Evolutionary conservation across 2,329 filamentous ascomycete species (phyloP).

Genomic region (Claviceps purpurea): DNA sequence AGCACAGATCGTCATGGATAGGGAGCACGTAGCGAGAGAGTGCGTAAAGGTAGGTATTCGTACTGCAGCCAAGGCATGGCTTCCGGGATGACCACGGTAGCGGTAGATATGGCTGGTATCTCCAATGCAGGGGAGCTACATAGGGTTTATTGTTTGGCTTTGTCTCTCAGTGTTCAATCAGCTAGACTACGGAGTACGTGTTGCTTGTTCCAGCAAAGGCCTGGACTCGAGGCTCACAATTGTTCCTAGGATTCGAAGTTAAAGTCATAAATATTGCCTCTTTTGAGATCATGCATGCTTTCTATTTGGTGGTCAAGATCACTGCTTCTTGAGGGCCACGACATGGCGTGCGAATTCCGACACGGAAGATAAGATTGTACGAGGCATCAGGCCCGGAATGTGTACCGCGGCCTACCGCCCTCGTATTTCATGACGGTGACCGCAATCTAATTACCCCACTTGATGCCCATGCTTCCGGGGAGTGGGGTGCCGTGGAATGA

Average conservation of each 20-base stretch:
- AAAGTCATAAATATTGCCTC: not conserved
- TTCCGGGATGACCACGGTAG: not conserved
- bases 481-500: no score
- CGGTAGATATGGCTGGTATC: not conserved
- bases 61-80: not conserved
- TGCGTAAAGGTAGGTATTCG: not conserved
- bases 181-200: constrained; percentile 6
- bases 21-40: not conserved
- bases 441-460: no score
- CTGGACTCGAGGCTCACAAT: constrained; percentile 2
- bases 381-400: no score
- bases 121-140: not conserved
- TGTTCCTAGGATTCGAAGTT: constrained; percentile 2
- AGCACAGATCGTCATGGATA: not conserved
- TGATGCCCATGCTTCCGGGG: no score
- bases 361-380: no score
- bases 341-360: no score
- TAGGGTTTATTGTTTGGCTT: not conserved
- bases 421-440: no score
- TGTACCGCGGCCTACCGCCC: no score
- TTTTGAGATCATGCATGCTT: not conserved
- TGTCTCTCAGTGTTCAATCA: not conserved
- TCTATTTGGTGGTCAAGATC: no score
- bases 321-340: no score
- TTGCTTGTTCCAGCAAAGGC: constrained; percentile 1